Evolutionary conservation across 257 asterid species (phyloP).

Genomic region (Solanum lycopersicoides): DNA sequence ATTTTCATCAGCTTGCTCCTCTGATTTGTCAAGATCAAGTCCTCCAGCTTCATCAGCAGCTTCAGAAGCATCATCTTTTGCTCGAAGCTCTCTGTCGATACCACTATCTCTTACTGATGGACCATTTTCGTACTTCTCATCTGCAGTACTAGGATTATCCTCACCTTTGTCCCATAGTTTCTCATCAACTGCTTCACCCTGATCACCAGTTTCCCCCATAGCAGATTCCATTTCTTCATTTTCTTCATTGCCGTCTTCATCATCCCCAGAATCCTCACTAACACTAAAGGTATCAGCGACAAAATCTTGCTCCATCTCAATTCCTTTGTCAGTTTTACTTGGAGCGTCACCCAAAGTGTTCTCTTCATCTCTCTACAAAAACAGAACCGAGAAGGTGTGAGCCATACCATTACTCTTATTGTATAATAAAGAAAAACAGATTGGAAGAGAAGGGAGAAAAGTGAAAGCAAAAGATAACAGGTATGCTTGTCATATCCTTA

Average conservation of each 20-base stretch:
- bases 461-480: background rate
- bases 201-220: conserved; percentile 69
- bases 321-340: conserved; percentile 60
- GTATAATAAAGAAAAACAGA: background rate
- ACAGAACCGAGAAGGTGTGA: background rate
- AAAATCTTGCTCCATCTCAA: conserved; percentile 95
- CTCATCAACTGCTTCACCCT: conserved; percentile 68
- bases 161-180: conserved; percentile 44
- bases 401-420: background rate
- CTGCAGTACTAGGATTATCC: conserved; percentile 19
- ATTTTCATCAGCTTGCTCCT: conserved; percentile 28
- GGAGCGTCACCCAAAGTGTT: conserved; percentile 43
- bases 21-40: conserved; percentile 25
- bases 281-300: conserved; percentile 50
- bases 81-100: conserved; percentile 63
- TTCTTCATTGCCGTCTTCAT: conserved; percentile 36
- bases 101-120: conserved; percentile 49
- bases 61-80: conserved; percentile 48
- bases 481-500: conserved; percentile 11
- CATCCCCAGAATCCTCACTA: conserved; percentile 73
- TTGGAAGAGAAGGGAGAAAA: background rate
- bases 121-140: conserved; percentile 77
- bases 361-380: conserved; percentile 52
- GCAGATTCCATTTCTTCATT: conserved; percentile 72
- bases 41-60: conserved; percentile 32